Evolutionary conservation across 2,329 filamentous ascomycete species (phyloP), one percentile per base, ranked within the genome.

Genomic region (Beauveria caledonica): DNA sequence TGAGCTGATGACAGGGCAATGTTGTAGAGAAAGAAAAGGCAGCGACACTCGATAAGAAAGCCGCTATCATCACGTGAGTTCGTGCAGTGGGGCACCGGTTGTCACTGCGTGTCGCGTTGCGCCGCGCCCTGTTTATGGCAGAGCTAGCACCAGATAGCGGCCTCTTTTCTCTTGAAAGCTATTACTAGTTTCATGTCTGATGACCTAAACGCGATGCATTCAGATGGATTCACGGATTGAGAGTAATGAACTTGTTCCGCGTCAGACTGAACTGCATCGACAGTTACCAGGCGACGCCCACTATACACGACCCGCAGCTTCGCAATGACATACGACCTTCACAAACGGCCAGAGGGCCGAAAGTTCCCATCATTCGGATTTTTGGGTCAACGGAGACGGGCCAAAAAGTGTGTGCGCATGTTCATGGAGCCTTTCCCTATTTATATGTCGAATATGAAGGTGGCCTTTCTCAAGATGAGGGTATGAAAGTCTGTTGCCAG

Each of bases 191-290:
- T 17, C 40, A 36, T 7, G 15, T 29, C 5, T n/a, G 11, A 27
- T 6, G 7, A 23, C 6, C 21, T 23, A 7, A 36, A 19, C 40
- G n/a, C 25, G 15, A 56, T 51, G 53, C 25, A 17, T n/a, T 25
- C 52, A 50, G 29, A 68, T 68, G 66, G 66, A 63, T 58, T n/a
- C 23, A 21, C 48, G 17, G 51, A 42, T 57, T 49, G 58, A 57
- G 60, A 64, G 71, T 64, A 39, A 76, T 75, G 73, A 87, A 91
- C 69, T 79, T 84, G 66, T 97, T 99, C 76, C 88, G 90, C 67
- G 86, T 99, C 71, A 89, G 92, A 68, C 79, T 99, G 70, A 97
- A 99, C 73, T 96, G 91, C 77, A 87, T 99, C 76, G 94, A 99
- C 75, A 87, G 94, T 73, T 99, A 97, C 73, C 92, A 96, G 76